Evolutionary conservation across 768 basidiomycete genomes (phyloP).

Genomic region (Pleurotus sapidus): DNA sequence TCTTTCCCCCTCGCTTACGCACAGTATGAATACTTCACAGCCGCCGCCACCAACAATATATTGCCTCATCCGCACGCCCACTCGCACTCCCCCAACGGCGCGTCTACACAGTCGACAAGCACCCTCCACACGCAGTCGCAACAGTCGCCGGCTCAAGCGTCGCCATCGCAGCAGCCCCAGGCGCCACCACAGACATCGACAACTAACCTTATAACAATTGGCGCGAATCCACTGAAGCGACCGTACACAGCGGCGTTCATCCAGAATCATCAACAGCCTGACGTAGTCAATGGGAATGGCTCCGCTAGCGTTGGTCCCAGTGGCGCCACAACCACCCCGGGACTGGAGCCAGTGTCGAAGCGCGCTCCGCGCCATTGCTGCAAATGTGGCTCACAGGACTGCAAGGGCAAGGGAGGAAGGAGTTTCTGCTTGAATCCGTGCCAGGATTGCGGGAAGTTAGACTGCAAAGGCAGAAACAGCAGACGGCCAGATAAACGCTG

Average conservation of each 20-base stretch:
- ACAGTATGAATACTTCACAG: conserved; percentile 8
- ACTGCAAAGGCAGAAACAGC: conserved; percentile 76
- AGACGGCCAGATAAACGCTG: conserved; percentile 76
- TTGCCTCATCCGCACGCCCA: neutral
- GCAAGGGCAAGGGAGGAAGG: conserved; percentile 81
- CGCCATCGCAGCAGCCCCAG: conserved; percentile 13
- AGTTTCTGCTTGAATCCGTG: conserved; percentile 71
- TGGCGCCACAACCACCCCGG: conserved; percentile 15
- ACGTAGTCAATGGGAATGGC: conserved; percentile 6
- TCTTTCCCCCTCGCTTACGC: conserved; percentile 19
- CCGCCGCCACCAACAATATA: neutral
- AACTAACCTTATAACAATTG: neutral
- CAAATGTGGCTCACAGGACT: conserved; percentile 79
- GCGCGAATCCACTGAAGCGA: conserved; percentile 7
- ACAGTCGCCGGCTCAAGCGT: neutral
- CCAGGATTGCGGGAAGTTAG: conserved; percentile 80
- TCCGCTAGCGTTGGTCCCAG: conserved; percentile 5
- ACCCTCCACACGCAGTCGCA: neutral
- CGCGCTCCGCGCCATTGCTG: conserved; percentile 73
- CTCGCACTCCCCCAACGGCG: neutral
- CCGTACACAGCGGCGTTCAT: conserved; percentile 9
- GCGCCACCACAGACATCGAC: conserved; percentile 6
- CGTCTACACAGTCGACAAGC: neutral
- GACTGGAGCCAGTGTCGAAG: conserved; percentile 41
- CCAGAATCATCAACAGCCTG: conserved; percentile 12